Evolutionary conservation across 2,329 filamentous ascomycete genomes (phyloP), one percentile per base, ranked within the genome.

Genomic region (Aspergillus pseudoglaucus): DNA sequence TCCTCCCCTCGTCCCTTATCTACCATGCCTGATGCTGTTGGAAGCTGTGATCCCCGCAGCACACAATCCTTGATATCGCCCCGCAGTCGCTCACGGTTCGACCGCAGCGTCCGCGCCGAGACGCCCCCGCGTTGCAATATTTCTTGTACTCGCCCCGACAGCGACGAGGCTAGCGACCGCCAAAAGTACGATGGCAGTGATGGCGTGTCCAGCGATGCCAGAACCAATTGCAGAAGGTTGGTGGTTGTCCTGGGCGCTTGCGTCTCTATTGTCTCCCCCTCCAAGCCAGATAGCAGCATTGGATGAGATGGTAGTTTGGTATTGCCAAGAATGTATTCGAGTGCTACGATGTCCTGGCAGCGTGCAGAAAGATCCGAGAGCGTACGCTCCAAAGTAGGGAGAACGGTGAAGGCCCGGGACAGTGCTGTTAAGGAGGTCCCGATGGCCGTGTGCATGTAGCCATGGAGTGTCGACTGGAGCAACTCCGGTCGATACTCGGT

Each of bases 101-200:
- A 81, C 58, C 81, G 81, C 53, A 98, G 72, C 3, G 88, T 90
- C 49, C 93, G 79, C 4, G 88, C 89, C 23, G 87, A 86, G 0
- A 90, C 86, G 0, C 93, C 91, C 2, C 91, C 90, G 49, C 88
- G 81, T 51, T 79, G 82, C 48, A 95, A 69, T 40, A 97, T 88
- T 55, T 97, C 91, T 65, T 90, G 85, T 0, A 95, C 89, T 18
- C 88, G 80, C 0, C 83, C 75, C 3, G 85, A 81, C 50, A 97
- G 75, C 47, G 82, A 84, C 1, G 86, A 82, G 0, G 93, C 93
- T 60, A 97, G 79, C 7, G 86, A 87, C 46, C 93, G 80, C 90
- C 93, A 98, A 71, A 95, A 98, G 66, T 91, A 95, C 0, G 87
- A 91, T 1, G 89, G 83, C 14, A 98, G 74, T 2, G 88, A 93